Percentiles rank a stretch among this genome's conserved stretches.
Evolutionary conservation across 2,329 filamentous ascomycete species (phyloP).

Genomic region (Pseudomassariella vexata): DNA sequence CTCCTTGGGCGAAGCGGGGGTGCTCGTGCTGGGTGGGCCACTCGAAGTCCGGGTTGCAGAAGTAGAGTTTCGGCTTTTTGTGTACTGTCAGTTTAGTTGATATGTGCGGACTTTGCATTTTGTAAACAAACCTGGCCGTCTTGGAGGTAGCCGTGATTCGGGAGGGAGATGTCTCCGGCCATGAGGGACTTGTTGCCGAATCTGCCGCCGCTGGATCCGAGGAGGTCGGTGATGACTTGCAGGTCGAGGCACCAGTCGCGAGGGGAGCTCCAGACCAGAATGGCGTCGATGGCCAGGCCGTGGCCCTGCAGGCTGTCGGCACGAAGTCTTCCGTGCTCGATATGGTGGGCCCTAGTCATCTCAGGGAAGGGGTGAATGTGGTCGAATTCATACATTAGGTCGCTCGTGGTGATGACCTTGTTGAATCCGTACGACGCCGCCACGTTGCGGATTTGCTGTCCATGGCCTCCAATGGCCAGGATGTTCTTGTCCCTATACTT

Average conservation of each 20-base stretch:
- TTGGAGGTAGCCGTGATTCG: conserved; percentile 33
- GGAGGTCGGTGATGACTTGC: conserved; percentile 23
- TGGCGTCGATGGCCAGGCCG: conserved; percentile 18
- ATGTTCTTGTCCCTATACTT: conserved; percentile 44
- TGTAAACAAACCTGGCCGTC: no score
- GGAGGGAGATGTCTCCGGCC: conserved; percentile 39
- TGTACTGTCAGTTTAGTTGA: no score
- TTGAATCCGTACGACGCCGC: conserved; percentile 27
- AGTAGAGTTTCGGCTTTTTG: conserved; percentile 60
- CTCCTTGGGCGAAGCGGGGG: conserved; percentile 65
- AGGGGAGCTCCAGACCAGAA: conserved; percentile 27
- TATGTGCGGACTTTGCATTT: no score
- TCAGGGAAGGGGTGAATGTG: conserved; percentile 28
- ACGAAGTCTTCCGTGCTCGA: conserved; percentile 32
- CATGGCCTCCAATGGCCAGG: conserved; percentile 46
- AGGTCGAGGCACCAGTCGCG: conserved; percentile 30
- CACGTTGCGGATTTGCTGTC: conserved; percentile 21
- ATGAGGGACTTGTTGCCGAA: conserved; percentile 56
- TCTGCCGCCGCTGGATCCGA: conserved; percentile 42
- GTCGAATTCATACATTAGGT: conserved; percentile 17
- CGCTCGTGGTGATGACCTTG: conserved; percentile 30
- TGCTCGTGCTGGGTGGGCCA: conserved; percentile 64
- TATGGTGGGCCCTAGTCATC: conserved; percentile 25
- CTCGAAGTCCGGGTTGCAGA: conserved; percentile 65
- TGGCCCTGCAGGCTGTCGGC: conserved; percentile 21